phyloP scores from a whole-genome alignment of 176 grass and related monocot genomes.

The Melocanna baccifera region DNA sequence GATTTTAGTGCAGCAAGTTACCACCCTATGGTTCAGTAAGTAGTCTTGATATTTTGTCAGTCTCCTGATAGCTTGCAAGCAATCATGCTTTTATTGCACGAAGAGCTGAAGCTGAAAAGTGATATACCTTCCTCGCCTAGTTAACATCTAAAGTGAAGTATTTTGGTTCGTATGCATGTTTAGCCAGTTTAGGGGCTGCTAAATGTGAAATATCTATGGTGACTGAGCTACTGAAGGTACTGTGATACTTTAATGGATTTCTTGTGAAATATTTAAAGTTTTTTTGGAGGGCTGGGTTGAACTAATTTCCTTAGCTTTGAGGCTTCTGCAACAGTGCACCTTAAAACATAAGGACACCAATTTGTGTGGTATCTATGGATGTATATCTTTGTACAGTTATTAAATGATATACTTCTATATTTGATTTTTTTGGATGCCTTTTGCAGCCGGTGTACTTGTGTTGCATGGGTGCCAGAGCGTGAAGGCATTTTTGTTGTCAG shows the following conservation, averaged over 20 bases:
- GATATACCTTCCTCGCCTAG: constrained; percentile 13
- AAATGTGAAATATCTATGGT: neutral
- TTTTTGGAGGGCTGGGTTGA: neutral
- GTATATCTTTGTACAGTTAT: constrained; percentile 11
- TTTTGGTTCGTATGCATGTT: constrained; percentile 22
- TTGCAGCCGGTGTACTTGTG: constrained; percentile 80
- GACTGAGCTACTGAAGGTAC: neutral
- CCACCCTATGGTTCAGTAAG: constrained; percentile 1
- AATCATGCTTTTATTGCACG: neutral
- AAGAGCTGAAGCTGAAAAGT: neutral
- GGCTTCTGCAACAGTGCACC: neutral
- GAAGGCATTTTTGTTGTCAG: constrained; percentile 88
- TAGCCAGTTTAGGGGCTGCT: neutral
- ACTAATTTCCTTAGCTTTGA: neutral
- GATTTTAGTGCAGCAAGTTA: neutral
- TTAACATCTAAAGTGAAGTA: constrained; percentile 13
- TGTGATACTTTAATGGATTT: neutral
- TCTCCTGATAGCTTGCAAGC: neutral
- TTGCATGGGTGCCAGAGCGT: constrained; percentile 80
- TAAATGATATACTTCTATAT: constrained; percentile 7
- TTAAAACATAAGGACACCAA: neutral
- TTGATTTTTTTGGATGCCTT: neutral
- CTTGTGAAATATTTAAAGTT: neutral
- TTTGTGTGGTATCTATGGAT: neutral
- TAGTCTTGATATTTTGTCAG: neutral